Conservation (phyloP, 202 grass and related monocot species). For the Musa balbisiana region DNA sequence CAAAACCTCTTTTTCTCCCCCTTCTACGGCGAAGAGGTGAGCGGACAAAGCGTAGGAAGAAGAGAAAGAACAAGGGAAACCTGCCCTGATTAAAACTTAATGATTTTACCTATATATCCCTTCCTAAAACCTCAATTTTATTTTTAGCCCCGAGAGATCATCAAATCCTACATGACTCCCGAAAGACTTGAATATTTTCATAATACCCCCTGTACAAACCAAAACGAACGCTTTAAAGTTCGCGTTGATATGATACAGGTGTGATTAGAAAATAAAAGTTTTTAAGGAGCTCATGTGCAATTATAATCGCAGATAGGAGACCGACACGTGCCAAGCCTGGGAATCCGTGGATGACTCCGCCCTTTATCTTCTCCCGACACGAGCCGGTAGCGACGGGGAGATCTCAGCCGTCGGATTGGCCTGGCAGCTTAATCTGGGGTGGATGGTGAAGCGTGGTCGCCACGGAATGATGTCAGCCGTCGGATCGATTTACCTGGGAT, state of each 20-base stretch:
- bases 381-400: neutral
- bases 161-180: too few relatives aligned
- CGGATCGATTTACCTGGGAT: neutral
- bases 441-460: neutral
- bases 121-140: neutral
- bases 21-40: conserved; percentile 1
- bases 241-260: neutral
- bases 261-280: neutral
- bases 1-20: conserved; percentile 2
- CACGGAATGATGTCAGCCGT: neutral
- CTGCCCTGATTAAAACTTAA: neutral
- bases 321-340: neutral
- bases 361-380: neutral
- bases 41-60: neutral
- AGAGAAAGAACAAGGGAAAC: neutral
- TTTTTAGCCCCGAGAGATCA: too few relatives aligned
- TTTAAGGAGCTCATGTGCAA: neutral
- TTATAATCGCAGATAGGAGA: neutral
- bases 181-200: too few relatives aligned
- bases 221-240: too few relatives aligned
- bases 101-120: neutral
- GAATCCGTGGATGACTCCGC: neutral
- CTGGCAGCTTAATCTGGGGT: too few relatives aligned
- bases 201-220: too few relatives aligned
- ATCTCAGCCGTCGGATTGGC: too few relatives aligned